Evolutionary conservation across 2,329 filamentous ascomycete genomes (phyloP).

Genomic region (Sporothrix brasiliensis): DNA sequence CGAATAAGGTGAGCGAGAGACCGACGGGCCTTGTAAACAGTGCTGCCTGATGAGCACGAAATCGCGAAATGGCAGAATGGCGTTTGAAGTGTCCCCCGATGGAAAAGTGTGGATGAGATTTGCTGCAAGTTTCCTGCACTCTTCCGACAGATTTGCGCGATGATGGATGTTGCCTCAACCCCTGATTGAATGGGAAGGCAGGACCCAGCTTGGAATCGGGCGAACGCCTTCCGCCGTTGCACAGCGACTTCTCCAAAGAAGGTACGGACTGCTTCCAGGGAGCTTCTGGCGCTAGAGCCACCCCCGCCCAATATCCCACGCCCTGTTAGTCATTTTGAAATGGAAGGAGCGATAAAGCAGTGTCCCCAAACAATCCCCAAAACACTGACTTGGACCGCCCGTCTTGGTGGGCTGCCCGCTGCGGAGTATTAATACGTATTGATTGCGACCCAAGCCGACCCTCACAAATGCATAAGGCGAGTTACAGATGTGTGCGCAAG

Average conservation of each 20-base stretch:
- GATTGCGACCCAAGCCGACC: neutral
- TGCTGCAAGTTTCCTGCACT: constrained; percentile 24
- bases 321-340: constrained; percentile 24
- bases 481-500: neutral
- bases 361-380: neutral
- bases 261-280: neutral
- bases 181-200: constrained; percentile 25
- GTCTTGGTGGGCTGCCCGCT: neutral
- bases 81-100: neutral
- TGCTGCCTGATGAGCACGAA: constrained; percentile 25
- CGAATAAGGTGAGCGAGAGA: neutral
- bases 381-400: neutral
- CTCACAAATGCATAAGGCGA: constrained; percentile 7
- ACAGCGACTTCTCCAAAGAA: constrained; percentile 24
- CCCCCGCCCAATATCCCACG: constrained; percentile 11
- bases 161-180: constrained; percentile 18
- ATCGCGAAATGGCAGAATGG: constrained; percentile 17
- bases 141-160: constrained; percentile 29
- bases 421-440: no score
- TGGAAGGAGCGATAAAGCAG: neutral
- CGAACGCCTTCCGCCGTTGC: constrained; percentile 4
- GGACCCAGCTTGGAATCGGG: constrained; percentile 11
- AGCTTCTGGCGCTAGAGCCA: constrained; percentile 27
- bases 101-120: neutral
- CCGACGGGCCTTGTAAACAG: neutral